Conservation (phyloP, 1,284 basidiomycete species). For the Neolentinus lepideus region DNA sequence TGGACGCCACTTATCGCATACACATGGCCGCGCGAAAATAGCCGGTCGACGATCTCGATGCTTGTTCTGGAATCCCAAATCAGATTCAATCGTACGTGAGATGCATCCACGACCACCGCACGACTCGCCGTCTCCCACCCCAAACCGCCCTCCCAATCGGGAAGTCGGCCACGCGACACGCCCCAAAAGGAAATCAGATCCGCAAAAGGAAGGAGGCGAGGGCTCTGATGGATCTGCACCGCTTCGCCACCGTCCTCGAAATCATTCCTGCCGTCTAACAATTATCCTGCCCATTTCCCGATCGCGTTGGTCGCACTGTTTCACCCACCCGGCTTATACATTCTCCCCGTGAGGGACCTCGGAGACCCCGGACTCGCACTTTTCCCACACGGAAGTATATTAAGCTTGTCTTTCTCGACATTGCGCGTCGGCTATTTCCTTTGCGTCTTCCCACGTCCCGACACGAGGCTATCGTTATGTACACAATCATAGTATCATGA, state of each 20-base stretch:
- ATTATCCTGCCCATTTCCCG: not conserved
- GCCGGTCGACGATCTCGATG: not conserved
- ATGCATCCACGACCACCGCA: not conserved
- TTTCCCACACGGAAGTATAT: not conserved
- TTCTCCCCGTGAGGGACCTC: not conserved
- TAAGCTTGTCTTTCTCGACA: not conserved
- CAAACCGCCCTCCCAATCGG: no score
- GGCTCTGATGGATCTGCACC: not conserved
- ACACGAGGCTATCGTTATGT: not conserved
- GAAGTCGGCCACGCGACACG: not conserved
- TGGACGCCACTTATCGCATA: not conserved
- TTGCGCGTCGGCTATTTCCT: not conserved
- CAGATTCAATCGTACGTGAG: constrained; percentile 1
- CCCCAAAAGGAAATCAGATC: no score
- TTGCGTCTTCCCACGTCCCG: not conserved
- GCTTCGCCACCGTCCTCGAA: not conserved
- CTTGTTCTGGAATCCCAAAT: constrained; percentile 1
- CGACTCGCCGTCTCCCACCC: not conserved
- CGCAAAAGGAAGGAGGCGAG: no score
- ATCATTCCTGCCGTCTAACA: not conserved
- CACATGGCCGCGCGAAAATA: not conserved
- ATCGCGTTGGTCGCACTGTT: not conserved
- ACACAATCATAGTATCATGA: not conserved
- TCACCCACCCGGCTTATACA: not conserved
- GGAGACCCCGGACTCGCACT: not conserved